phyloP scores from a whole-genome alignment of 495 filamentous ascomycete genomes.

The Penicillium alfredii region DNA sequence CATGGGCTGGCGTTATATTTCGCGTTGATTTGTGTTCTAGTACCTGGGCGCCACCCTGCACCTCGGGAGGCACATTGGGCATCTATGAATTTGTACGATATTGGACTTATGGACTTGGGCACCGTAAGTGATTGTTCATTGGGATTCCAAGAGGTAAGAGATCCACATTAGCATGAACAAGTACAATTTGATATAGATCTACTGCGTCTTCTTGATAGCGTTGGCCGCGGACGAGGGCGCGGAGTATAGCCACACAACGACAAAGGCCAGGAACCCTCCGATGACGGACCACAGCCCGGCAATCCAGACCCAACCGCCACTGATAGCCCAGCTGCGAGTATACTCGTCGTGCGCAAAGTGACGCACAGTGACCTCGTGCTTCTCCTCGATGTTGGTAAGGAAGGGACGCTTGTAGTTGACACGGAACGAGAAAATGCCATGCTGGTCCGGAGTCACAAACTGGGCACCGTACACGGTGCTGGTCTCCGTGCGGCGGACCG shows the following conservation, averaged over 20 bases:
- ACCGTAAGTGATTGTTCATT: too few species aligned
- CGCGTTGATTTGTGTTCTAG: not conserved
- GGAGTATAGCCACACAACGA: conserved; percentile 84
- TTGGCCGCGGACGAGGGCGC: conserved; percentile 45
- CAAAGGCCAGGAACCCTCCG: conserved; percentile 77
- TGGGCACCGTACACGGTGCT: conserved; percentile 66
- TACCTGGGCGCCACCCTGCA: too few species aligned
- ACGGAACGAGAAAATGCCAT: conserved; percentile 96
- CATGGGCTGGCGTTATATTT: not conserved
- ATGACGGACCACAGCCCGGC: conserved; percentile 79
- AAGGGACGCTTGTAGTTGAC: conserved; percentile 96
- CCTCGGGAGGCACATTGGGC: too few species aligned
- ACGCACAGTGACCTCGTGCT: conserved; percentile 85
- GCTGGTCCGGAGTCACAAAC: conserved; percentile 87
- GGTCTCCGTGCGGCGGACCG: conserved; percentile 52
- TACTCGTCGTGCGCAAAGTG: conserved; percentile 98
- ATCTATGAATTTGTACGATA: too few species aligned
- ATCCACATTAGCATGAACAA: conserved; percentile 17
- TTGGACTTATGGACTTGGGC: too few species aligned
- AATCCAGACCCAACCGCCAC: conserved; percentile 93
- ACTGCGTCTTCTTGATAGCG: conserved; percentile 67
- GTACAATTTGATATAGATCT: conserved; percentile 24
- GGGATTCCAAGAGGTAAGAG: conserved; percentile 4
- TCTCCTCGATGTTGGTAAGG: conserved; percentile 84
- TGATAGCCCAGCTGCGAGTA: conserved; percentile 84